Evolutionary conservation across 2,329 filamentous ascomycete species (phyloP).

Genomic region (Plectosphaerella sp.): DNA sequence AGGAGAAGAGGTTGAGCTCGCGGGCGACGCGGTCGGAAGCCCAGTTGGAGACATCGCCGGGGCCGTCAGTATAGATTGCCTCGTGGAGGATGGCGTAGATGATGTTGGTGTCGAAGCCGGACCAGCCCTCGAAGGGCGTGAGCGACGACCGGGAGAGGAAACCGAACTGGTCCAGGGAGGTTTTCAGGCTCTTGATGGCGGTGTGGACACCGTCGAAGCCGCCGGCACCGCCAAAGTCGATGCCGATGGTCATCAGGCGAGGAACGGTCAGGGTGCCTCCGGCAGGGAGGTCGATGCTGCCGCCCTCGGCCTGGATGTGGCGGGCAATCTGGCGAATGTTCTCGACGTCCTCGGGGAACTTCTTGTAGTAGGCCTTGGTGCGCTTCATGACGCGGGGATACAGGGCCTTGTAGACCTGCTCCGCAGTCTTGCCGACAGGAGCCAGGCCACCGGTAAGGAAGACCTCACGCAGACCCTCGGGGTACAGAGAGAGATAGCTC

Average conservation of each 20-base stretch:
- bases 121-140: slow-evolving; percentile 59
- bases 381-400: slow-evolving; percentile 67
- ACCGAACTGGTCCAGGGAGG: slow-evolving; percentile 71
- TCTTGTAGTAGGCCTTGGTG: slow-evolving; percentile 76
- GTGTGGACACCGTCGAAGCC: slow-evolving; percentile 73
- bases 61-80: slow-evolving; percentile 74
- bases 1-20: slow-evolving; percentile 39
- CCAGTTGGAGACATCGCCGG: slow-evolving; percentile 64
- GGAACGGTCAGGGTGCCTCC: slow-evolving; percentile 69
- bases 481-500: slow-evolving; percentile 79
- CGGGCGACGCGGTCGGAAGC: slow-evolving; percentile 63
- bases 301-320: slow-evolving; percentile 55
- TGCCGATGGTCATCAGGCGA: slow-evolving; percentile 73
- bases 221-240: slow-evolving; percentile 74
- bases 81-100: slow-evolving; percentile 88
- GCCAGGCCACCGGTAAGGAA: slow-evolving; percentile 84
- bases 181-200: slow-evolving; percentile 63
- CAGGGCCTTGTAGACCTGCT: slow-evolving; percentile 70
- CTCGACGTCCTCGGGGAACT: slow-evolving; percentile 76
- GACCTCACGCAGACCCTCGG: slow-evolving; percentile 72
- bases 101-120: slow-evolving; percentile 69
- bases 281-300: slow-evolving; percentile 58
- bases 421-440: slow-evolving; percentile 66
- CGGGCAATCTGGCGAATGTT: slow-evolving; percentile 62
- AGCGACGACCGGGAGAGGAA: slow-evolving; percentile 72